These are phyloP conservation scores for Eucalyptus caleyi DNA, from an alignment of 345 rosid species.

Conservation along the genomic window DNA sequence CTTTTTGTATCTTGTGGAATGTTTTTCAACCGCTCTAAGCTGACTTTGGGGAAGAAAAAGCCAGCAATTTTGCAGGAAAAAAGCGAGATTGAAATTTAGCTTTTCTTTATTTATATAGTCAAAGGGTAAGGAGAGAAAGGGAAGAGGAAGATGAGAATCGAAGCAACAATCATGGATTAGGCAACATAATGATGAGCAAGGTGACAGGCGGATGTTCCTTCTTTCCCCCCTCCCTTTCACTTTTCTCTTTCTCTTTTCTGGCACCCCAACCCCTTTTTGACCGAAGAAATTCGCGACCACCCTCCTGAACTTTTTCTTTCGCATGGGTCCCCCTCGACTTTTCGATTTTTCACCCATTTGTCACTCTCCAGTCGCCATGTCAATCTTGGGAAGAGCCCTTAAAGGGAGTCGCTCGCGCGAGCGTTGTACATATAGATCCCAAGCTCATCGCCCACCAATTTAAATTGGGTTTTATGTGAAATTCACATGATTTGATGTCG, in stretches of 20 bases:
- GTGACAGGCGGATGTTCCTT: background rate
- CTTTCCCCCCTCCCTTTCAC: background rate
- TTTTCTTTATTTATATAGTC: background rate
- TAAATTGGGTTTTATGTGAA: background rate
- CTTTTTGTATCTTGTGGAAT: background rate
- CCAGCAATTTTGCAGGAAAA: background rate
- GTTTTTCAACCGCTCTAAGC: background rate
- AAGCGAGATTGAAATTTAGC: background rate
- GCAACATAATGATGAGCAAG: background rate
- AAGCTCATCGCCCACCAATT: background rate
- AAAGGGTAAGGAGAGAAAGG: background rate
- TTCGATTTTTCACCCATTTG: background rate
- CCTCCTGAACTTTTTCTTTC: background rate
- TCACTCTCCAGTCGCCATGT: background rate
- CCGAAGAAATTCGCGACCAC: background rate
- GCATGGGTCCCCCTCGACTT: background rate
- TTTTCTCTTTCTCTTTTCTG: background rate
- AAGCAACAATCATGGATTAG: background rate
- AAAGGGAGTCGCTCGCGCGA: no score
- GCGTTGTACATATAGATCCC: background rate
- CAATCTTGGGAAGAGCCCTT: background rate
- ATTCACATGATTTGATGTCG: background rate
- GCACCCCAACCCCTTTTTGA: background rate
- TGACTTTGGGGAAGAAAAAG: background rate
- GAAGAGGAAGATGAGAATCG: background rate